These are phyloP conservation scores for Cichorium intybus DNA, from an alignment of 140 eudicot species.

Conservation along the genomic window DNA sequence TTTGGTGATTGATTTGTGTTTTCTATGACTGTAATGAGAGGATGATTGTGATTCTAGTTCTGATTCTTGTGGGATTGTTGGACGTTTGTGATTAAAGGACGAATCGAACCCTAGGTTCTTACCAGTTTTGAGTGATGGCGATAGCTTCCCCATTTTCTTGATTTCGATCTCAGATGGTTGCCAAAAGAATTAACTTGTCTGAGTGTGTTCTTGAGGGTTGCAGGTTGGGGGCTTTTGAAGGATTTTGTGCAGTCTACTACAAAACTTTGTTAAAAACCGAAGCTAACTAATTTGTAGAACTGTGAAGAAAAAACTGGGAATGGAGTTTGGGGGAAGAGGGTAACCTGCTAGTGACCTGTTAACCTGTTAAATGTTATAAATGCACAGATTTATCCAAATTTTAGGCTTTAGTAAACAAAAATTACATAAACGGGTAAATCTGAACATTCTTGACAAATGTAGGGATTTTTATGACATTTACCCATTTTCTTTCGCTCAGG, in stretches of 20 bases:
- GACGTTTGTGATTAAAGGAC: slow-evolving; percentile 16
- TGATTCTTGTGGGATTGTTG: slow-evolving; percentile 21
- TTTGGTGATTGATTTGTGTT: slow-evolving; percentile 18
- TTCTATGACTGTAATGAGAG: slow-evolving; percentile 10
- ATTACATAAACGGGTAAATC: no score
- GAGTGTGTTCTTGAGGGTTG: background rate
- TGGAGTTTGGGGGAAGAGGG: no score
- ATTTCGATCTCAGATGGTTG: background rate
- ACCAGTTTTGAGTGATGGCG: slow-evolving; percentile 33
- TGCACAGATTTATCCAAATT: no score
- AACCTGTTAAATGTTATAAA: no score
- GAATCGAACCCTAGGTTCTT: slow-evolving; percentile 25
- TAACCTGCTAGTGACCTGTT: no score
- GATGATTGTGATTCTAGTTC: slow-evolving; percentile 3
- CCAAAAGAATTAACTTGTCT: background rate
- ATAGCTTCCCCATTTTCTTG: slow-evolving; percentile 48
- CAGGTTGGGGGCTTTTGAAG: slow-evolving; percentile 10
- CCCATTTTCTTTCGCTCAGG: no score
- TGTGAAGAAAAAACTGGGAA: no score
- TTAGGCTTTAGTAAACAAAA: no score
- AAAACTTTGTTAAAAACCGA: no score
- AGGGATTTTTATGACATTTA: no score
- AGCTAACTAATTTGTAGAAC: no score
- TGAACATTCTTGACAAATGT: no score
- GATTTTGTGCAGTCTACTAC: background rate